Base-by-base conservation (phyloP, 805 yeast species). In the Teunomyces funiuensis region DNA sequence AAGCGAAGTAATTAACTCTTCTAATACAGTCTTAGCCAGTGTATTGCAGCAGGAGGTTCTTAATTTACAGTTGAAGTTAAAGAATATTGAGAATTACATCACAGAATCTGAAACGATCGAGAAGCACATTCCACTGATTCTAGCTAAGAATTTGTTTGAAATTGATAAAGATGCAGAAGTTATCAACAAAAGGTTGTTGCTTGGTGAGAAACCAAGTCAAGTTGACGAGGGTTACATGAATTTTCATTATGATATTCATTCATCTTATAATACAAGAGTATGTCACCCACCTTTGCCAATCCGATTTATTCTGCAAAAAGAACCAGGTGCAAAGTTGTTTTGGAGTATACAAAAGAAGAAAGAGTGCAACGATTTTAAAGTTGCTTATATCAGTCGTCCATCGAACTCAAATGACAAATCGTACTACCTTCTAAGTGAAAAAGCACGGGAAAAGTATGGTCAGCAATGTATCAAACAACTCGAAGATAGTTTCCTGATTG, bases 291-390 rank as follows among this genome's bases (percentile, higher is more conserved):
- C 48, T 8, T 31, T 51, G 2, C 50, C 45, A 5, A 29, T 51
- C 10, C 33, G 49, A 11, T 49, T 41, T 19, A 33, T 52, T 34
- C 49, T 54, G 36, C 50, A 53, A 36, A 51, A 50, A 36, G 59
- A 57, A 16, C 51, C 52, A 3, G 56, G 57, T 4, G 40, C 47
- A 7, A 31, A 39, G 16, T 27, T 49, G 5, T 49, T 49, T 30
- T 54, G 58, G 53, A 38, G 41, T 5, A 39, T 42, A 25, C 33
- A 39, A n/a, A 42, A 47, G 18, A 36, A 9, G 41, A 46, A 19
- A 40, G 44, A 23, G 18, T 44, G 19, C 33, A 29, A 15, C 20
- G 19, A 28, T 19, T 30, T 40, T 18, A 31, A 33, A 9, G 37
- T 28, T 9, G 37, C 37, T 2, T 33, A 40, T 30, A 33, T 33